Percentiles rank a stretch among this genome's conserved stretches.
Conservation (phyloP, 2,329 filamentous ascomycete species). For the Cryphonectria japonica region DNA sequence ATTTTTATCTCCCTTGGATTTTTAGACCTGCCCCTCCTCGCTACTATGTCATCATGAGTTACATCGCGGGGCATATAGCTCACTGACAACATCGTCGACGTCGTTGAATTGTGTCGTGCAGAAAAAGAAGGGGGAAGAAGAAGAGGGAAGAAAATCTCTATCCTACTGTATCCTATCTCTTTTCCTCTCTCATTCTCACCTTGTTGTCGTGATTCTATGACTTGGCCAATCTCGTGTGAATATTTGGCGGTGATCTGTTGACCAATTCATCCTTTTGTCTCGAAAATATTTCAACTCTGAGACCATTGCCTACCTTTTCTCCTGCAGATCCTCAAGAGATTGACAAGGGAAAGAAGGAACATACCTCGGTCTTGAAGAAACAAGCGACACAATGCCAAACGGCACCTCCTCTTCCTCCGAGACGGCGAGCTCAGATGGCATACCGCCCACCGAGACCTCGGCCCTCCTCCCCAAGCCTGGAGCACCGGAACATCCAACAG, state of each 20-base stretch:
- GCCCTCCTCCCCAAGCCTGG: slow-evolving; percentile 29
- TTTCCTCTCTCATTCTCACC: neutral
- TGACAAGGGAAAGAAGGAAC: neutral
- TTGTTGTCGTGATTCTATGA: neutral
- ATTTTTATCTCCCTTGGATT: neutral
- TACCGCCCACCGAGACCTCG: slow-evolving; percentile 27
- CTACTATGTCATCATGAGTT: slow-evolving; percentile 16
- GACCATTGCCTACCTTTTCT: neutral
- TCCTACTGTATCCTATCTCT: no score
- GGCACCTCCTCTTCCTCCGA: slow-evolving; percentile 25
- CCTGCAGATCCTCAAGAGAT: neutral
- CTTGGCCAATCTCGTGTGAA: neutral
- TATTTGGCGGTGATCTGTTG: neutral
- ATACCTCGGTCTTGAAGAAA: neutral
- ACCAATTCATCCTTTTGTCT: neutral
- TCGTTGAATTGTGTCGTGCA: neutral
- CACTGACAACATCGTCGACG: slow-evolving; percentile 12
- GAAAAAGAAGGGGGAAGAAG: neutral
- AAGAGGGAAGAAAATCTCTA: neutral
- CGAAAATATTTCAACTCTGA: neutral
- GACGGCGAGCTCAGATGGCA: slow-evolving; percentile 21
- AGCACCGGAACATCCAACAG: slow-evolving; percentile 3
- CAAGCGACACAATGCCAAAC: slow-evolving; percentile 21
- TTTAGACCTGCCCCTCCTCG: neutral
- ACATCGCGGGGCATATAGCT: slow-evolving; percentile 16